Percentiles rank a stretch among this genome's conserved stretches.
Conservation (phyloP, 2,329 filamentous ascomycete genomes). For the Talaromyces sp. region DNA sequence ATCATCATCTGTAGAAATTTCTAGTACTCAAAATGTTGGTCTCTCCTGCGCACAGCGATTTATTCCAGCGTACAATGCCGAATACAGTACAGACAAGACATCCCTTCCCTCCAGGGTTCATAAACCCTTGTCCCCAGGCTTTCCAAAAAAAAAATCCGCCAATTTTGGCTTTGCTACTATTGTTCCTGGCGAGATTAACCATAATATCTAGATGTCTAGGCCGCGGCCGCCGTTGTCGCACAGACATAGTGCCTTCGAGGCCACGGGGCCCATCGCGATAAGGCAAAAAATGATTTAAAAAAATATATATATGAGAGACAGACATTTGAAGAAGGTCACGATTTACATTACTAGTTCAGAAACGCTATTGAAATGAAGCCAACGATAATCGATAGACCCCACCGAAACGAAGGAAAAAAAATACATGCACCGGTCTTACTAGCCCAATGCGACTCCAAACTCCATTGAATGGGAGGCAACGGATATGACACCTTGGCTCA, state of each 20-base stretch:
- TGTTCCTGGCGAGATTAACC: not conserved
- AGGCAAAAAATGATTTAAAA: not conserved
- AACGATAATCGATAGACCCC: not conserved
- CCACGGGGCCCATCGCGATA: constrained; percentile 6
- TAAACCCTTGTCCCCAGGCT: not conserved
- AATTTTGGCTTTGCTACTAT: constrained; percentile 17
- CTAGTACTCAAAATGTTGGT: too few relatives aligned
- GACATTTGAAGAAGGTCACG: not conserved
- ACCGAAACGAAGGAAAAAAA: not conserved
- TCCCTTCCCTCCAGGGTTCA: too few relatives aligned
- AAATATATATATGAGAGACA: too few relatives aligned
- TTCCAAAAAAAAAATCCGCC: constrained; percentile 12
- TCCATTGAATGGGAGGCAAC: too few relatives aligned
- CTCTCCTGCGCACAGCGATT: too few relatives aligned
- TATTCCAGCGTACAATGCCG: too few relatives aligned
- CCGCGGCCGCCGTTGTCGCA: constrained; percentile 30
- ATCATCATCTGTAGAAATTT: too few relatives aligned
- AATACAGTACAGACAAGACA: too few relatives aligned
- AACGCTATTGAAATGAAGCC: constrained; percentile 1
- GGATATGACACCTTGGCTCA: too few relatives aligned
- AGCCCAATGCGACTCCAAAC: not conserved
- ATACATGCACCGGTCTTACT: not conserved
- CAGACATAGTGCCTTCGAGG: constrained; percentile 19
- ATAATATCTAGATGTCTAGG: not conserved
- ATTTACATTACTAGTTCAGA: not conserved